Conservation (phyloP, 768 basidiomycete species). For the Mrakia gelida region DNA sequence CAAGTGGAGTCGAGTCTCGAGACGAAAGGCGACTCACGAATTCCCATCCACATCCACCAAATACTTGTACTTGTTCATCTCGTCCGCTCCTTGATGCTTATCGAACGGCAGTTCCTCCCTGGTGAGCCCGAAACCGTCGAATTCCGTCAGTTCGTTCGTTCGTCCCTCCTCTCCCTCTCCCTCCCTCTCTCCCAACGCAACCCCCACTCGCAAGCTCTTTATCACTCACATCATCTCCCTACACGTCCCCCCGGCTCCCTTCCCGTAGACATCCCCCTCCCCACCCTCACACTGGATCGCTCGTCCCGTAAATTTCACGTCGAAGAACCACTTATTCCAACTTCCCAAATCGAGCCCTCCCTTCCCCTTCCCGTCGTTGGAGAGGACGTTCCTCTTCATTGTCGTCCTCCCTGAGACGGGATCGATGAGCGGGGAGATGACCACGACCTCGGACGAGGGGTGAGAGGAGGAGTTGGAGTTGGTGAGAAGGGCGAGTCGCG, state of each 20-base stretch:
- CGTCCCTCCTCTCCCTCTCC: neutral
- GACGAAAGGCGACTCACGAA: neutral
- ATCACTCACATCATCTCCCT: neutral
- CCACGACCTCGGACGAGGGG: neutral
- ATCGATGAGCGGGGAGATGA: neutral
- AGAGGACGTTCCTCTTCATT: neutral
- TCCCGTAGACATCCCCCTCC: slow-evolving; percentile 32
- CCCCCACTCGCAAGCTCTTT: neutral
- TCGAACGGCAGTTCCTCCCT: neutral
- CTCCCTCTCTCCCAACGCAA: neutral
- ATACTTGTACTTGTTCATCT: slow-evolving; percentile 5
- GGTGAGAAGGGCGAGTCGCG: slow-evolving; percentile 37
- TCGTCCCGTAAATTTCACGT: slow-evolving; percentile 37
- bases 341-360: neutral
- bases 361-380: neutral
- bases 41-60: neutral
- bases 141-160: neutral
- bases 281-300: slow-evolving; percentile 35
- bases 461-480: neutral
- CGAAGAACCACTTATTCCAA: slow-evolving; percentile 31
- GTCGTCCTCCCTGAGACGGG: neutral
- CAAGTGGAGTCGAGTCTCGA: neutral
- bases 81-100: neutral
- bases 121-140: neutral
- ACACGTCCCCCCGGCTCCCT: neutral